Conservation (phyloP, 2,329 filamentous ascomycete genomes). For the Penicillium sp. region DNA sequence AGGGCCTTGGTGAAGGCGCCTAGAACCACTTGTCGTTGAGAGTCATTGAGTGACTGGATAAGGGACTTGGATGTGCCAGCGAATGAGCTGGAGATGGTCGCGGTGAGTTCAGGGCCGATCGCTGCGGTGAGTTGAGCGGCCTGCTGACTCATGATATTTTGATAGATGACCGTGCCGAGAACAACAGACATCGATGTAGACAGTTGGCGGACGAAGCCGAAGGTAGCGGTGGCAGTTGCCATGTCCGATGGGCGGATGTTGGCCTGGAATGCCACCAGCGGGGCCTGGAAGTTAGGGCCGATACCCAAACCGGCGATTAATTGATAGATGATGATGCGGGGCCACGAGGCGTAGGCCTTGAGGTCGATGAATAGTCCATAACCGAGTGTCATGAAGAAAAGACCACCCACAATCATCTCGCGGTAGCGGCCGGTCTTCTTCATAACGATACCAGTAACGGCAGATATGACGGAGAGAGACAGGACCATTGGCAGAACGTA, state of each 20-base stretch:
- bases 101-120: constrained; percentile 35
- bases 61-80: constrained; percentile 41
- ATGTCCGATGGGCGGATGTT: constrained; percentile 64
- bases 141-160: constrained; percentile 42
- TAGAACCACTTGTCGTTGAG: constrained; percentile 44
- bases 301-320: constrained; percentile 64
- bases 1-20: constrained; percentile 48
- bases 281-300: constrained; percentile 66
- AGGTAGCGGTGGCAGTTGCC: constrained; percentile 66
- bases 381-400: constrained; percentile 65
- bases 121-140: constrained; percentile 29
- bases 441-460: constrained; percentile 67
- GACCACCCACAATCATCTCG: constrained; percentile 62
- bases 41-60: constrained; percentile 36
- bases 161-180: constrained; percentile 57
- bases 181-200: constrained; percentile 63
- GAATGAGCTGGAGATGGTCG: constrained; percentile 34
- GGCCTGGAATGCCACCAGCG: constrained; percentile 67
- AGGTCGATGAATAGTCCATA: constrained; percentile 68
- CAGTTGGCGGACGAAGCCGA: constrained; percentile 64
- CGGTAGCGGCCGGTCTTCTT: constrained; percentile 73
- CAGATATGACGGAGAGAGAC: constrained; percentile 67
- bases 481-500: constrained; percentile 74
- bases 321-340: constrained; percentile 58
- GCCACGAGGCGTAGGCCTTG: constrained; percentile 57